These are phyloP conservation scores for Aspergillus neoniger DNA, from an alignment of 2,329 filamentous ascomycete genomes.

Conservation along the genomic window DNA sequence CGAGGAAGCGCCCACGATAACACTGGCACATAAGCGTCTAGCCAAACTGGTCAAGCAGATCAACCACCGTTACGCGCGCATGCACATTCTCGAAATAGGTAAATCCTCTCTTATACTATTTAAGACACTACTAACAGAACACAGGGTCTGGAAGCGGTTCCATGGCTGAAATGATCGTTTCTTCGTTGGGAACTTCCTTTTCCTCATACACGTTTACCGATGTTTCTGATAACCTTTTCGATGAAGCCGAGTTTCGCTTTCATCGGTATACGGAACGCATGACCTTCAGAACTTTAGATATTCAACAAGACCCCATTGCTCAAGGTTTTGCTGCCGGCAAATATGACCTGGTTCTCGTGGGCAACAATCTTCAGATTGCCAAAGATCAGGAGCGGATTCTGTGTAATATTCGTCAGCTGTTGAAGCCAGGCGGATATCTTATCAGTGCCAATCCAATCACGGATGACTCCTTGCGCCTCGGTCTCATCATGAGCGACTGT, in stretches of 20 bases:
- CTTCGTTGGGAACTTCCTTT: not conserved
- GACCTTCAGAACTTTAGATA: constrained; percentile 26
- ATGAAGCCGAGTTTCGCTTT: not conserved
- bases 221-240: not conserved
- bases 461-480: not conserved
- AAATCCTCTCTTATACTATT: too few relatives aligned
- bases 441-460: not conserved
- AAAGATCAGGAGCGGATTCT: constrained; percentile 23
- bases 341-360: constrained; percentile 44
- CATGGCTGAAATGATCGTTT: not conserved
- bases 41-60: not conserved
- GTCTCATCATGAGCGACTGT: not conserved
- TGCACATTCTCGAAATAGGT: not conserved
- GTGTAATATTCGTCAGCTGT: constrained; percentile 42
- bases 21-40: not conserved
- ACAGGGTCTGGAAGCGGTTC: not conserved
- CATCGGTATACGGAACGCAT: not conserved
- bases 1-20: not conserved
- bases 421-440: constrained; percentile 9
- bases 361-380: constrained; percentile 45
- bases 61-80: not conserved
- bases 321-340: constrained; percentile 39
- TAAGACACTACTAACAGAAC: too few relatives aligned
- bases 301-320: constrained; percentile 22
- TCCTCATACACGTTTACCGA: not conserved